Conservation (phyloP, 2,329 filamentous ascomycete species). For the Nemania sp. region DNA sequence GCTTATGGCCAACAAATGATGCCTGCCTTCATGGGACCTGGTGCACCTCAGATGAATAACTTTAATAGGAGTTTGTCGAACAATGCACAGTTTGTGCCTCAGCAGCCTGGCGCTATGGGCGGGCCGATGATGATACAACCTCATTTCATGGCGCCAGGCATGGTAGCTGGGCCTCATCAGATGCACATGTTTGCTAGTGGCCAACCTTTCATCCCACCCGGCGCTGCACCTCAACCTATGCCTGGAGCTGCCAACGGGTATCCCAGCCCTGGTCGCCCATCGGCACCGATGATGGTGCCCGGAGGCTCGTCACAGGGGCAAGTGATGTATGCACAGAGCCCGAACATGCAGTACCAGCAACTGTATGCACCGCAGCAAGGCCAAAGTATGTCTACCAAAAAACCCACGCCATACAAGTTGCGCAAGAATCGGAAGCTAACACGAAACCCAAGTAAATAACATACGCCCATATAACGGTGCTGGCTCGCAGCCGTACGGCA, state of each 20-base stretch:
- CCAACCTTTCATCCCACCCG: conserved; percentile 67
- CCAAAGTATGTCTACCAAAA: conserved; percentile 66
- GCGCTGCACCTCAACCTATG: conserved; percentile 59
- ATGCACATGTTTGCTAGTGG: conserved; percentile 79
- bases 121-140: conserved; percentile 83
- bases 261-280: conserved; percentile 81
- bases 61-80: conserved; percentile 72
- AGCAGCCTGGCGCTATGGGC: conserved; percentile 72
- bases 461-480: conserved; percentile 61
- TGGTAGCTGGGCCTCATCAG: conserved; percentile 70
- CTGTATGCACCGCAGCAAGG: conserved; percentile 73
- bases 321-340: conserved; percentile 75
- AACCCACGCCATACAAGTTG: conserved; percentile 25
- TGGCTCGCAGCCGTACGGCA: conserved; percentile 65
- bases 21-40: conserved; percentile 70
- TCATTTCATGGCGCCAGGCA: conserved; percentile 75
- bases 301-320: conserved; percentile 94
- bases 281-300: conserved; percentile 90
- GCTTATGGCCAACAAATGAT: conserved; percentile 74
- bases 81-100: conserved; percentile 72
- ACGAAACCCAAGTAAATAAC: conserved; percentile 57
- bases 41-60: conserved; percentile 70
- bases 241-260: conserved; percentile 73
- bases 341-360: conserved; percentile 74
- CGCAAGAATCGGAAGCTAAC: conserved; percentile 42